Evolutionary conservation across 2,329 filamentous ascomycete species (phyloP).

Genomic region (Akanthomyces uredinophilus): DNA sequence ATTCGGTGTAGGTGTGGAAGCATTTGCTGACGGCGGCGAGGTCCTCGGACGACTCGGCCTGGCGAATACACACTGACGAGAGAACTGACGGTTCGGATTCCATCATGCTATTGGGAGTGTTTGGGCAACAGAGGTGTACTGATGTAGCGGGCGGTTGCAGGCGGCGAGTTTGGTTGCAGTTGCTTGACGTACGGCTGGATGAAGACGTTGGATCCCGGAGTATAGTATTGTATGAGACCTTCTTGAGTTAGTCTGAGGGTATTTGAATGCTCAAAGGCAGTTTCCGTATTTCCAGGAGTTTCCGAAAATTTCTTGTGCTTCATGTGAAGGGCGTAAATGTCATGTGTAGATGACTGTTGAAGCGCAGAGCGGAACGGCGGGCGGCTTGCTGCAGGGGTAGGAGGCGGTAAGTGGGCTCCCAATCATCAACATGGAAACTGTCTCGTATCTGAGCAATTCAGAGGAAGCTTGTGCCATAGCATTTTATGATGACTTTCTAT

Average conservation of each 20-base stretch:
- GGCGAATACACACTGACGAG: conserved; percentile 18
- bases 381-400: neutral
- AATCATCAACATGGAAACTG: too few species aligned
- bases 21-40: conserved; percentile 19
- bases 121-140: neutral
- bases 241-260: too few species aligned
- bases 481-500: too few species aligned
- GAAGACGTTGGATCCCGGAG: too few species aligned
- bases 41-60: conserved; percentile 19
- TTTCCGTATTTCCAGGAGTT: neutral
- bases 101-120: neutral
- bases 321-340: neutral
- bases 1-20: conserved; percentile 23
- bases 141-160: neutral
- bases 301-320: neutral
- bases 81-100: neutral
- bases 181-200: neutral
- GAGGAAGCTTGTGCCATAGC: too few species aligned
- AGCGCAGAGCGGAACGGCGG: neutral
- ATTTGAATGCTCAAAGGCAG: too few species aligned
- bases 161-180: neutral
- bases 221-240: too few species aligned
- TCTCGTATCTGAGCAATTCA: too few species aligned
- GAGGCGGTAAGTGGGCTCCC: too few species aligned
- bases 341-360: neutral